Conservation (phyloP, 2,329 filamentous ascomycete genomes). For the Aspergillus brasiliensis region DNA sequence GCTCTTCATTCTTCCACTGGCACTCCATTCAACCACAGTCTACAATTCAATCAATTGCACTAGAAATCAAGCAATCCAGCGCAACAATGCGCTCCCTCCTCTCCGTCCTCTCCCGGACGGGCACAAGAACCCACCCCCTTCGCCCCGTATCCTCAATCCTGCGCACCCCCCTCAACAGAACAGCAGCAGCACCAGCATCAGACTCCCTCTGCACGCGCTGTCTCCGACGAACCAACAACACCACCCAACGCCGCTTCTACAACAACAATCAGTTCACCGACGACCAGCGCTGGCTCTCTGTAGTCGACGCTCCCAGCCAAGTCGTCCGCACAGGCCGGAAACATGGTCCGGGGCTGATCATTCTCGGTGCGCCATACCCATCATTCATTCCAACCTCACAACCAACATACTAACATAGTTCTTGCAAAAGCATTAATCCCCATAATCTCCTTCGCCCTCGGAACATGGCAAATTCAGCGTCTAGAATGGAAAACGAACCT, state of each 20-base stretch:
- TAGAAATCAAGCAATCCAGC: not conserved
- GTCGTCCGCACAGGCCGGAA: constrained; percentile 73
- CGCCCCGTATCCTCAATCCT: constrained; percentile 21
- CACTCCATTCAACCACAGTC: too few relatives aligned
- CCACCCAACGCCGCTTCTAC: constrained; percentile 38
- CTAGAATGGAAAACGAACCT: constrained; percentile 93
- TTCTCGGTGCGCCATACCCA: constrained; percentile 61
- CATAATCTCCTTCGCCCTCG: constrained; percentile 83
- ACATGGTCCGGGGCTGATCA: constrained; percentile 78
- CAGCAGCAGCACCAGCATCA: constrained; percentile 12
- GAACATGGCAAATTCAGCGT: constrained; percentile 93
- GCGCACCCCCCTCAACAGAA: constrained; percentile 21
- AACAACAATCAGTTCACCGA: constrained; percentile 59
- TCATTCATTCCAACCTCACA: not conserved
- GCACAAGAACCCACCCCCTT: constrained; percentile 18
- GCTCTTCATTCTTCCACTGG: not conserved
- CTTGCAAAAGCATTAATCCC: constrained; percentile 79
- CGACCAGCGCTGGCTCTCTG: constrained; percentile 77
- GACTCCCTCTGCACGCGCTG: constrained; percentile 41
- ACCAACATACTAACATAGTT: constrained; percentile 10
- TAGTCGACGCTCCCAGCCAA: constrained; percentile 81
- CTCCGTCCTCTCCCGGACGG: constrained; percentile 28
- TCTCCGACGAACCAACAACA: constrained; percentile 28
- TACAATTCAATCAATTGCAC: not conserved
- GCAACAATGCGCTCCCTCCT: constrained; percentile 32